Evolutionary conservation across 176 grass and related monocot genomes (phyloP).

Genomic region (Neostapfia colusana): DNA sequence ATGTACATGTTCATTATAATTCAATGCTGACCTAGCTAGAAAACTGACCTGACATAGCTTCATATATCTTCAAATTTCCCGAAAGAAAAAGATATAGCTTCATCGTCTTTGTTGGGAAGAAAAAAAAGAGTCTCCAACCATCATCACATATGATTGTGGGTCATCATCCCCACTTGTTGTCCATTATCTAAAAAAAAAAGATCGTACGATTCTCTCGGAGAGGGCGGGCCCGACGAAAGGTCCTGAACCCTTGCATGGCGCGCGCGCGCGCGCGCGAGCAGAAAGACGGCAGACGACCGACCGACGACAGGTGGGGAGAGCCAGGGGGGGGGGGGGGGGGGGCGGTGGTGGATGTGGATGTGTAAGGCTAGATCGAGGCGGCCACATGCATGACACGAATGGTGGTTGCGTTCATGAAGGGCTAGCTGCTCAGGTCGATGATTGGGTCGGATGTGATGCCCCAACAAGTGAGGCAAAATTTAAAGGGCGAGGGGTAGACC

Average conservation of each 20-base stretch:
- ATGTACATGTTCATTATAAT: too few species aligned
- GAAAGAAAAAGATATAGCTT: too few species aligned
- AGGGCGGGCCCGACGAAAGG: background rate
- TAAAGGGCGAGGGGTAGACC: background rate
- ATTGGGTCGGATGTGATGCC: slow-evolving; percentile 40
- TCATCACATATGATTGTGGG: background rate
- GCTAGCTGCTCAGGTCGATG: slow-evolving; percentile 11
- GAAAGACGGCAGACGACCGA: background rate
- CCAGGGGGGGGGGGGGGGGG: too few species aligned
- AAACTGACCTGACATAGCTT: too few species aligned
- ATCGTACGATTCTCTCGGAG: slow-evolving; percentile 9
- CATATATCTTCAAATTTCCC: too few species aligned
- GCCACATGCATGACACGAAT: slow-evolving; percentile 5
- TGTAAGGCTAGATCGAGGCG: slow-evolving; percentile 5
- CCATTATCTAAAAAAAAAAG: background rate
- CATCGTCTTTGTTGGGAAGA: too few species aligned
- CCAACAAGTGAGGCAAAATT: slow-evolving; percentile 29
- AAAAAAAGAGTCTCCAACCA: background rate
- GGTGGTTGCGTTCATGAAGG: background rate
- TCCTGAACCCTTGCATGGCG: background rate
- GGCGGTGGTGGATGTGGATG: too few species aligned
- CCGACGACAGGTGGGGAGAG: background rate
- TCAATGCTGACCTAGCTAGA: too few species aligned
- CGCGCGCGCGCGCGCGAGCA: background rate
- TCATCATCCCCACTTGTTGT: too few species aligned